Evolutionary conservation across 2,329 filamentous ascomycete genomes (phyloP), one percentile per base, ranked within the genome.

Genomic region (Diplodia seriata): DNA sequence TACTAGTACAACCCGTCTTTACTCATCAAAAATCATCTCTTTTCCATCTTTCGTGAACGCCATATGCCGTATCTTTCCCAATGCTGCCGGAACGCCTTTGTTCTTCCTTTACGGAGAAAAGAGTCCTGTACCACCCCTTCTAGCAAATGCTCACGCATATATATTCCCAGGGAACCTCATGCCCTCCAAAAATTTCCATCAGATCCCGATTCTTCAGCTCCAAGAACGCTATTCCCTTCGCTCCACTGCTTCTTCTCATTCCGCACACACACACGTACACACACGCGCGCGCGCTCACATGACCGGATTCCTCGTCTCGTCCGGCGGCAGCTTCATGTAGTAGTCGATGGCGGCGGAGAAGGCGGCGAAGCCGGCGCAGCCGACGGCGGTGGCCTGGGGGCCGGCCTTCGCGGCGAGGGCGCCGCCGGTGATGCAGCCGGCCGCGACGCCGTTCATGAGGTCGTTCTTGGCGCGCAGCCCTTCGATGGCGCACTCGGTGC

Each of bases 401-500:
- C 95, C 95, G 0, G 92, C 94, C 73, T 91, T 92, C 70, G 91
- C 89, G 57, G 93, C 94, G 71, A 99, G 81, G 66, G 95, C 91
- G 20, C 92, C 95, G 18, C 95, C 95, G 11, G 95, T 97, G 66
- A 97, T 83, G 77, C 94, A 98, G 0, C 95, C 95, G 0, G 94
- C 93, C 4, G 90, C 87, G 5, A 95, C 89, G 66, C 93, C 93
- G 82, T 99, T 99, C 71, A 84, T 87, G 36, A 98, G 80, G 79
- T 98, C 95, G 81, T 98, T 97, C 84, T 97, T 97, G 26, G 94
- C 95, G 36, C 95, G 87, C 74, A 92, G 86, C 0, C 94, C 94
- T 80, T 99, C 95, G 76, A 99, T 93, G 71, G 92, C 93, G 83
- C 95, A 99, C 82, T 99, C 95, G 65, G 95, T 97, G 50, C 94